Percentiles rank a stretch among this genome's conserved stretches.
phyloP scores from a whole-genome alignment of 495 filamentous ascomycete species.

The Endocarpon pusillum region DNA sequence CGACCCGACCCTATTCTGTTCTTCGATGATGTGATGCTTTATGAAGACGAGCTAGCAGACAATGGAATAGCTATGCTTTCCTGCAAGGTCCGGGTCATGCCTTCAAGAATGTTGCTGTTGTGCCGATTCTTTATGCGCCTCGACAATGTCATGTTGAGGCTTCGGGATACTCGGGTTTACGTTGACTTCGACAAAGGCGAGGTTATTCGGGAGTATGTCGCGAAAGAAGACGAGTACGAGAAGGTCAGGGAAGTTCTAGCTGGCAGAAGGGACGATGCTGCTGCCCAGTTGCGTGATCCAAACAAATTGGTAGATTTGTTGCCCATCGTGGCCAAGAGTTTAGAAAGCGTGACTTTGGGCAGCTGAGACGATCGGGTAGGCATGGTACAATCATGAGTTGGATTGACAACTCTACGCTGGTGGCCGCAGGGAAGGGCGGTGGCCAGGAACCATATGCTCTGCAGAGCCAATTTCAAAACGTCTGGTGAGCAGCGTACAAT shows the following conservation, averaged over 20 bases:
- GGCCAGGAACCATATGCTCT: too few species aligned
- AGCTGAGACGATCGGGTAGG: background rate
- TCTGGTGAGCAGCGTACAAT: too few species aligned
- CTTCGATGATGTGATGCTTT: slow-evolving; percentile 86
- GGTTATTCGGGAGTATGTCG: slow-evolving; percentile 77
- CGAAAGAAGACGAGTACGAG: slow-evolving; percentile 63
- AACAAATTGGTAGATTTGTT: slow-evolving; percentile 60
- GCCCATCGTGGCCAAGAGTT: slow-evolving; percentile 43
- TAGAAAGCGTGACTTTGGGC: slow-evolving; percentile 22
- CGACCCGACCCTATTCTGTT: slow-evolving; percentile 84
- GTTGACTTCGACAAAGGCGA: slow-evolving; percentile 71
- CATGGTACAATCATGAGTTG: background rate
- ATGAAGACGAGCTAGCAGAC: slow-evolving; percentile 94
- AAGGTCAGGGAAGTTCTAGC: slow-evolving; percentile 61
- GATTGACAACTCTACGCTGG: too few species aligned
- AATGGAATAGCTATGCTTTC: slow-evolving; percentile 83
- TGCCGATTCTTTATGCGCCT: slow-evolving; percentile 84
- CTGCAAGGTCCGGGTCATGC: slow-evolving; percentile 86
- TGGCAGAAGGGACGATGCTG: slow-evolving; percentile 54
- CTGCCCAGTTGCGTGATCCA: slow-evolving; percentile 64
- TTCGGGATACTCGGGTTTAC: slow-evolving; percentile 83
- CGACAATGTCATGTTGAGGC: slow-evolving; percentile 70
- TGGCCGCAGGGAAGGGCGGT: too few species aligned
- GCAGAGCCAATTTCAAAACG: too few species aligned
- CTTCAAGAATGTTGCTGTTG: slow-evolving; percentile 63